A percentile compares a stretch with the other conserved stretches of the same genome.
These are phyloP conservation scores for Trypanosoma avium DNA, from an alignment of 208 protist genomes.

Conservation along the genomic window DNA sequence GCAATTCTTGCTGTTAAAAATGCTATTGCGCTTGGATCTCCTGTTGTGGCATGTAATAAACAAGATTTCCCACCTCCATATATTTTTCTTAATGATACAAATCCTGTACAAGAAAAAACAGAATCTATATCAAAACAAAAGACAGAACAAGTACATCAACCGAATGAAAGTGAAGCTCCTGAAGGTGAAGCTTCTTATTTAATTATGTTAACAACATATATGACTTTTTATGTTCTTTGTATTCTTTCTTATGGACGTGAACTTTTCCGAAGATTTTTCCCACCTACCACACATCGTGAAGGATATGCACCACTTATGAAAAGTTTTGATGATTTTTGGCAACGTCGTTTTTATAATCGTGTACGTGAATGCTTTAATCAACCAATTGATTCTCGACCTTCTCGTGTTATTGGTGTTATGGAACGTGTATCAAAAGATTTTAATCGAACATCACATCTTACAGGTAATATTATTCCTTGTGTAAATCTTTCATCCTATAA, in stretches of 20 bases:
- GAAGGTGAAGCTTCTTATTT: slow-evolving; percentile 5
- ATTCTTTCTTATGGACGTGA: slow-evolving; percentile 59
- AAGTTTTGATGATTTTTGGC: slow-evolving; percentile 95
- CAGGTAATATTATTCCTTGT: slow-evolving; percentile 68
- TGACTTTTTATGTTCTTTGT: slow-evolving; percentile 54
- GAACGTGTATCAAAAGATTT: slow-evolving; percentile 87
- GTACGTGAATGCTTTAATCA: slow-evolving; percentile 90
- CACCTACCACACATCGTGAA: slow-evolving; percentile 16
- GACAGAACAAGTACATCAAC: slow-evolving; percentile 9
- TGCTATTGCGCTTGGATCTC: not conserved
- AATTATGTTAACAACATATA: slow-evolving; percentile 49
- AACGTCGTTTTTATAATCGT: slow-evolving; percentile 91
- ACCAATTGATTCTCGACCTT: slow-evolving; percentile 92
- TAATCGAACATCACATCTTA: slow-evolving; percentile 86
- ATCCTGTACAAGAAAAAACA: not conserved
- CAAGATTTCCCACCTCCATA: not conserved
- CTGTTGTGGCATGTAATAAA: slow-evolving; percentile 7
- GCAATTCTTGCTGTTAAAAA: not conserved
- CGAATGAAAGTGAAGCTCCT: not conserved
- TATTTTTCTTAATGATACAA: not conserved
- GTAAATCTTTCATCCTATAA: slow-evolving; percentile 99
- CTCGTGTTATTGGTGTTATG: slow-evolving; percentile 92
- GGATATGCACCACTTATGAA: slow-evolving; percentile 96
- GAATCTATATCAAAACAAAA: not conserved
- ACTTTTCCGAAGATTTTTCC: slow-evolving; percentile 52